phyloP scores from a whole-genome alignment of 1,284 basidiomycete species.

The Puccinia hordei region DNA sequence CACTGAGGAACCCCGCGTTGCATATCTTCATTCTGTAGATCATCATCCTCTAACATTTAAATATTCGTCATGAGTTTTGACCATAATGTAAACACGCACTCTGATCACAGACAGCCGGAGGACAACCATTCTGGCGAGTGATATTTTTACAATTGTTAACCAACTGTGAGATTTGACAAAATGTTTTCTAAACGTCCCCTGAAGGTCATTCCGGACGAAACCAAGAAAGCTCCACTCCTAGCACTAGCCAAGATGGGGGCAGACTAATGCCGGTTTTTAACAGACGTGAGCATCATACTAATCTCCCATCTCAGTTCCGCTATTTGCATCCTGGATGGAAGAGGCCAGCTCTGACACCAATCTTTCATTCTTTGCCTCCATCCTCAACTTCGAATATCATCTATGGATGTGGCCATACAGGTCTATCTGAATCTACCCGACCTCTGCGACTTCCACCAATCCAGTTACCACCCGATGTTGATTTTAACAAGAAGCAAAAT shows the following conservation, averaged over 20 bases:
- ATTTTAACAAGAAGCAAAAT: constrained; percentile 9
- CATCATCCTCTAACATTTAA: not conserved
- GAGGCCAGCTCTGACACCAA: not conserved
- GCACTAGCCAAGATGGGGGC: not conserved
- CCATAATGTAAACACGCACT: not conserved
- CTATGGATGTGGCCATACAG: not conserved
- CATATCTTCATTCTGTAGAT: not conserved
- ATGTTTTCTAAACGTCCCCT: not conserved
- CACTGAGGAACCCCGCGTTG: not conserved
- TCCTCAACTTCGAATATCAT: not conserved
- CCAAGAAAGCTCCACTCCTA: not conserved
- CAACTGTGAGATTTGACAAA: not conserved
- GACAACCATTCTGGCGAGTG: not conserved
- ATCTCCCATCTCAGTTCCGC: not conserved
- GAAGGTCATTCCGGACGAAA: not conserved
- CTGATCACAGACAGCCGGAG: not conserved
- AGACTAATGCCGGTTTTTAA: not conserved
- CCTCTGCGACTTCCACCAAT: constrained; percentile 26
- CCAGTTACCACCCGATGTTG: not conserved
- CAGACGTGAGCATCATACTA: not conserved
- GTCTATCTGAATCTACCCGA: not conserved
- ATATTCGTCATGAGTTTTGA: not conserved
- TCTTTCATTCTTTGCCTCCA: not conserved
- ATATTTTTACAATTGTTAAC: not conserved
- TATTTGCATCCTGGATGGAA: not conserved